Percentiles rank a stretch among this genome's conserved stretches.
phyloP scores from a whole-genome alignment of 2,329 filamentous ascomycete genomes.

The Gaeumannomyces sp. region DNA sequence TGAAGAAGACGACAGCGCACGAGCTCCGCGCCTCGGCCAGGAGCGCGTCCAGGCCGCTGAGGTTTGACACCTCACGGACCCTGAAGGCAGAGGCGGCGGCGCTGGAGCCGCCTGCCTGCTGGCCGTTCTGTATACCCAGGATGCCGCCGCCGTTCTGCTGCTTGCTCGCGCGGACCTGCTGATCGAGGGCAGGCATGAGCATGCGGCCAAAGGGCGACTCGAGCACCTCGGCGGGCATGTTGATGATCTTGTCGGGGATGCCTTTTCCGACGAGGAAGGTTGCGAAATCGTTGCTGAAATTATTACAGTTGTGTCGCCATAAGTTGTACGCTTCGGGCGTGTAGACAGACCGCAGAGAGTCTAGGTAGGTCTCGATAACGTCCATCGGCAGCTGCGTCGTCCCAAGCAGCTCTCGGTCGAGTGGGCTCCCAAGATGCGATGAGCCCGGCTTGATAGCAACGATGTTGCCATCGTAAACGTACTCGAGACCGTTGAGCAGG shows the following conservation, averaged over 20 bases:
- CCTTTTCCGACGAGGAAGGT: constrained; percentile 84
- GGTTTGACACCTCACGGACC: constrained; percentile 56
- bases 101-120: constrained; percentile 20
- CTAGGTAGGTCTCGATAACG: constrained; percentile 78
- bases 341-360: constrained; percentile 76
- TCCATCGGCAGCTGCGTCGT: constrained; percentile 73
- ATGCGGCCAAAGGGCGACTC: constrained; percentile 84
- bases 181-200: constrained; percentile 64
- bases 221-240: constrained; percentile 78
- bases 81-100: not conserved
- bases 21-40: constrained; percentile 55
- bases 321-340: constrained; percentile 84
- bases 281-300: constrained; percentile 88
- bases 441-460: constrained; percentile 73
- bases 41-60: constrained; percentile 54
- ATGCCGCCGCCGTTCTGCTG: constrained; percentile 33
- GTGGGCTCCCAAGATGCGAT: constrained; percentile 80
- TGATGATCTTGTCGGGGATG: constrained; percentile 81
- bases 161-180: constrained; percentile 43
- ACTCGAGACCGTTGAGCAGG: constrained; percentile 77
- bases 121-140: constrained; percentile 44
- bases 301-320: constrained; percentile 92
- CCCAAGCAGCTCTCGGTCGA: constrained; percentile 71
- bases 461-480: constrained; percentile 83
- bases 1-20: constrained; percentile 86